Conservation (phyloP, 257 asterid genomes). For the Solanum sejunctum region DNA sequence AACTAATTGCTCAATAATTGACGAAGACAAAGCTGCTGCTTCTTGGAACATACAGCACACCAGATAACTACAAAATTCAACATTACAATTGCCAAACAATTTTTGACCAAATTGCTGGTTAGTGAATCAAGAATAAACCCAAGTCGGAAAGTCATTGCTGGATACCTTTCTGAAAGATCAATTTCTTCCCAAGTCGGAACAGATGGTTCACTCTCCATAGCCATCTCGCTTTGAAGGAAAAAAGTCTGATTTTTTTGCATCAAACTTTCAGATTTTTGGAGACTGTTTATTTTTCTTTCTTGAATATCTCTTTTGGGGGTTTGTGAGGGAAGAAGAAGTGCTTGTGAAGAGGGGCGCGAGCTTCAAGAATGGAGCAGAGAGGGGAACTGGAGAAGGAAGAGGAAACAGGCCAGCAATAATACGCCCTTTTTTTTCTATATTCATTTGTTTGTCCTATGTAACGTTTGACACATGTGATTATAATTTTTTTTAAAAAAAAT, state of each 20-base stretch:
- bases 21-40: conserved; percentile 43
- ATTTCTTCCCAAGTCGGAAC: conserved; percentile 40
- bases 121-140: neutral
- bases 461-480: no score
- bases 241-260: conserved; percentile 29
- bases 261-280: conserved; percentile 8
- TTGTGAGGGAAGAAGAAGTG: conserved; percentile 9
- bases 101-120: neutral
- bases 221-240: neutral
- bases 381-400: conserved; percentile 33
- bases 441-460: no score
- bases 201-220: neutral
- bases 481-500: no score
- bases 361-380: conserved; percentile 57
- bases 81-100: neutral
- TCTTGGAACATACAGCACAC: conserved; percentile 68
- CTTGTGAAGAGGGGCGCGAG: conserved; percentile 54
- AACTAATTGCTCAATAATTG: conserved; percentile 34
- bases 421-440: neutral
- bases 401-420: conserved; percentile 13
- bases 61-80: conserved; percentile 40
- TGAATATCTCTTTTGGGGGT: neutral
- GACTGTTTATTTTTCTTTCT: neutral
- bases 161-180: conserved; percentile 50
- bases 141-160: neutral